Conservation (phyloP, 208 protist species). For the Leishmania guyanensis region DNA sequence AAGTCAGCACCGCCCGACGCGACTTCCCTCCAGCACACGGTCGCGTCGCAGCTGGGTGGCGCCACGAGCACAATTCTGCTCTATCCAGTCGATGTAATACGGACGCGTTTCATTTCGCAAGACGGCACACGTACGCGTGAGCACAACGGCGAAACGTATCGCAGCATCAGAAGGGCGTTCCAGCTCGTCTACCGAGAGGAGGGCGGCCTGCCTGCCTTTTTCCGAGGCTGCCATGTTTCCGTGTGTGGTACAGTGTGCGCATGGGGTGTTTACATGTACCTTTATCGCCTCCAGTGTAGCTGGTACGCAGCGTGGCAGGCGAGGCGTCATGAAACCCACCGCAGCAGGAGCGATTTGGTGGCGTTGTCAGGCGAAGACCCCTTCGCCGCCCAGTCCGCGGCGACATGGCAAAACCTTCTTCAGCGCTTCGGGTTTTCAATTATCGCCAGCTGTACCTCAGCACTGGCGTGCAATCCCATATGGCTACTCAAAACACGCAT, state of each 20-base stretch:
- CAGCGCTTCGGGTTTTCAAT: constrained; percentile 57
- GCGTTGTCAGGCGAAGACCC: not conserved
- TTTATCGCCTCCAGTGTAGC: constrained; percentile 62
- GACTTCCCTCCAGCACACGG: constrained; percentile 46
- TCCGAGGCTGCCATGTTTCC: constrained; percentile 71
- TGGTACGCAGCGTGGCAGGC: constrained; percentile 22
- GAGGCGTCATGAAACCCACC: not conserved
- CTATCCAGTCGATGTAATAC: constrained; percentile 91
- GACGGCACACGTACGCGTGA: constrained; percentile 68
- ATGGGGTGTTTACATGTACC: constrained; percentile 90
- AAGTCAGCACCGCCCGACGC: constrained; percentile 4
- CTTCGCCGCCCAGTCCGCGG: not conserved
- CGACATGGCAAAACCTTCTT: constrained; percentile 39
- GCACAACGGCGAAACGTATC: constrained; percentile 79
- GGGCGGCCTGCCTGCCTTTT: constrained; percentile 56
- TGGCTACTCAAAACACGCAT: constrained; percentile 92
- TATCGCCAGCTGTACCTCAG: constrained; percentile 62
- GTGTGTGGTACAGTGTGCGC: constrained; percentile 59
- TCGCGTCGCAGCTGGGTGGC: constrained; percentile 65
- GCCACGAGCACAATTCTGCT: constrained; percentile 63
- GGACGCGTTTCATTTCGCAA: constrained; percentile 89
- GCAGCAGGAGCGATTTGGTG: not conserved
- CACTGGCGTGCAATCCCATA: constrained; percentile 81
- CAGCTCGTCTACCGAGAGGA: constrained; percentile 50
- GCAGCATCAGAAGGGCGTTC: constrained; percentile 38